These are phyloP conservation scores for Kregervanrija fluxuum DNA, from an alignment of 805 yeast species.

Conservation along the genomic window DNA sequence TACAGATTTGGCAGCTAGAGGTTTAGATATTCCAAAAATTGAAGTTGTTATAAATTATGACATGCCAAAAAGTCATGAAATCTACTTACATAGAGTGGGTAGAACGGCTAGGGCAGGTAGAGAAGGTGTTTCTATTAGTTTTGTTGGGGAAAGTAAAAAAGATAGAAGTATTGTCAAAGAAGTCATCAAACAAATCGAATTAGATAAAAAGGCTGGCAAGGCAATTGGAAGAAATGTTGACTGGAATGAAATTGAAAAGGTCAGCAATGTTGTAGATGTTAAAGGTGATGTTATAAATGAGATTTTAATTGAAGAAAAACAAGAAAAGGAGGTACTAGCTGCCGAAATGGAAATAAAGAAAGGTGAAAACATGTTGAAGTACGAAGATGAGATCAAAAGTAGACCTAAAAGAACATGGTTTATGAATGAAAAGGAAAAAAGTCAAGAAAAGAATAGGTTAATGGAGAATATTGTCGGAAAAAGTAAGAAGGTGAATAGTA, in stretches of 20 bases:
- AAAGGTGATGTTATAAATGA: slow-evolving; percentile 62
- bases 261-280: slow-evolving; percentile 52
- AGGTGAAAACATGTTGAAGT: slow-evolving; percentile 78
- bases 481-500: slow-evolving; percentile 54
- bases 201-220: slow-evolving; percentile 37
- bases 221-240: slow-evolving; percentile 89
- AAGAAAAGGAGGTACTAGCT: slow-evolving; percentile 73
- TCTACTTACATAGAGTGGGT: slow-evolving; percentile 95
- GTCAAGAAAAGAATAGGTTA: slow-evolving; percentile 29
- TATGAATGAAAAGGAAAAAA: slow-evolving; percentile 53
- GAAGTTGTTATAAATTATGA: slow-evolving; percentile 92
- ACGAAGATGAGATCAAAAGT: slow-evolving; percentile 73
- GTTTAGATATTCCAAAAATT: slow-evolving; percentile 97
- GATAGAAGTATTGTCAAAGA: slow-evolving; percentile 90
- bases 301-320: slow-evolving; percentile 79
- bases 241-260: slow-evolving; percentile 75
- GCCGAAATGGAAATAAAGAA: slow-evolving; percentile 89
- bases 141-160: slow-evolving; percentile 86
- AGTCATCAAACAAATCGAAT: slow-evolving; percentile 65
- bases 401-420: slow-evolving; percentile 98
- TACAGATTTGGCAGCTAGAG: slow-evolving; percentile 98
- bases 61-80: slow-evolving; percentile 89
- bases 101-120: slow-evolving; percentile 99
- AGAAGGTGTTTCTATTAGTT: slow-evolving; percentile 85
- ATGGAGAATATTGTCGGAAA: slow-evolving; percentile 28